Conservation (phyloP, 73 alveolate species). For the Paramecium pentaurelia region DNA sequence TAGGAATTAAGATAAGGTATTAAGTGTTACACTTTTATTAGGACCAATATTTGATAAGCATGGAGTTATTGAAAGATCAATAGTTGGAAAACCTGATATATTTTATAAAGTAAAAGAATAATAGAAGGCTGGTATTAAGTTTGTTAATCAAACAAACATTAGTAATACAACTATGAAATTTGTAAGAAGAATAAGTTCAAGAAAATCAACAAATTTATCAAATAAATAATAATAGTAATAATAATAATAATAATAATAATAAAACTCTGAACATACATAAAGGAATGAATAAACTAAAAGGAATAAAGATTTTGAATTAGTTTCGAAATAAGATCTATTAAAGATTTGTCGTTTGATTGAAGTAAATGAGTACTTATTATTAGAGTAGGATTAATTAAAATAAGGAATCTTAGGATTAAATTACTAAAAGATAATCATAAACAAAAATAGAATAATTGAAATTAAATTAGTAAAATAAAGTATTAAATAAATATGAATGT, state of each 20-base stretch:
- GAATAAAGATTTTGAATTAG: not conserved
- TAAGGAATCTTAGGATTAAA: not conserved
- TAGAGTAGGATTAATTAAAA: not conserved
- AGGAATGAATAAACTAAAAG: not conserved
- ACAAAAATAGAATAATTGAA: not conserved
- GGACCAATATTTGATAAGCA: not conserved
- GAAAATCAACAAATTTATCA: not conserved
- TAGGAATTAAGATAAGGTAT: not conserved
- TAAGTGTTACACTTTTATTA: not conserved
- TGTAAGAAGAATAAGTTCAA: not conserved
- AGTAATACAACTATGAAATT: not conserved
- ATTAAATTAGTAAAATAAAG: not conserved
- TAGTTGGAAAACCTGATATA: not conserved
- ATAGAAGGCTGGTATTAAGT: not conserved
- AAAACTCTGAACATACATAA: not conserved
- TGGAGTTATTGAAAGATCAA: not conserved
- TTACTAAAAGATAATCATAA: not conserved
- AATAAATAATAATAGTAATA: not conserved
- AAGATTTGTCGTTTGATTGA: not conserved
- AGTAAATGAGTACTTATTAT: not conserved
- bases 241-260: not conserved
- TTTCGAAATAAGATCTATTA: not conserved
- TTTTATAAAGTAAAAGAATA: not conserved
- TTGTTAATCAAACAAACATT: not conserved
- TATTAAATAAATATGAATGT: not conserved